These are phyloP conservation scores for Rachicladosporium sp. DNA, from an alignment of 2,329 filamentous ascomycete genomes.

Conservation along the genomic window DNA sequence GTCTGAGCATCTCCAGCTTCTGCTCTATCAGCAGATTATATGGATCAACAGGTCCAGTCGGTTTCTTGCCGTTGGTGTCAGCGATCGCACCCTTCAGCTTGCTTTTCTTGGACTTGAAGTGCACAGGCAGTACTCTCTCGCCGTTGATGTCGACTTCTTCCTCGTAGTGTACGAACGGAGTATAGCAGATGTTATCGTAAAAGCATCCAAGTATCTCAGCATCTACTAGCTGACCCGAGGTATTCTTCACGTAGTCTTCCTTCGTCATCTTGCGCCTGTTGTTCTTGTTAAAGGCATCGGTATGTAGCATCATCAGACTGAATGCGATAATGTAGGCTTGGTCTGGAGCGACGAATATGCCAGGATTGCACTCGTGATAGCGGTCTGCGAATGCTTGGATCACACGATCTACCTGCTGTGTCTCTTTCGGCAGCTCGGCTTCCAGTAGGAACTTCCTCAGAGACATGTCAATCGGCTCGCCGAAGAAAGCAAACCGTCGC, in stretches of 20 bases:
- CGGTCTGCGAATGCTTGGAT: conserved; percentile 89
- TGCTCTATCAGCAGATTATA: conserved; percentile 89
- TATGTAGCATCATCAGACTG: conserved; percentile 89
- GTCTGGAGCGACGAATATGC: conserved; percentile 80
- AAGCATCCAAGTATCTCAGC: conserved; percentile 91
- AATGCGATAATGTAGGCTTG: conserved; percentile 97
- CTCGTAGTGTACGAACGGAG: conserved; percentile 94
- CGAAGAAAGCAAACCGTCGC: conserved; percentile 88
- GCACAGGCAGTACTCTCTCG: conserved; percentile 50
- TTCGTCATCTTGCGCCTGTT: conserved; percentile 99
- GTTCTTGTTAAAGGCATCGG: conserved; percentile 99
- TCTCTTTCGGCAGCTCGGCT: conserved; percentile 90
- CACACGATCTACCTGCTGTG: conserved; percentile 92
- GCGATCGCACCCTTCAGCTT: conserved; percentile 54
- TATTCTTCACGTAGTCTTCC: conserved; percentile 88
- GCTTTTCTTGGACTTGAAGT: conserved; percentile 56
- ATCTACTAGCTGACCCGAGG: conserved; percentile 77
- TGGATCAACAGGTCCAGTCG: conserved; percentile 58
- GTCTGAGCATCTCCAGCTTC: conserved; percentile 69
- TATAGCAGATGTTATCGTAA: conserved; percentile 97
- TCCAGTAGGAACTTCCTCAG: conserved; percentile 93
- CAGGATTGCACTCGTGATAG: conserved; percentile 96
- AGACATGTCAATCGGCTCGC: conserved; percentile 95
- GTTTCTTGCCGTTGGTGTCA: conserved; percentile 57
- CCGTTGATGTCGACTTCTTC: conserved; percentile 75